Evolutionary conservation across 805 yeast species (phyloP).

Genomic region (Yamadazyma akitaensis): DNA sequence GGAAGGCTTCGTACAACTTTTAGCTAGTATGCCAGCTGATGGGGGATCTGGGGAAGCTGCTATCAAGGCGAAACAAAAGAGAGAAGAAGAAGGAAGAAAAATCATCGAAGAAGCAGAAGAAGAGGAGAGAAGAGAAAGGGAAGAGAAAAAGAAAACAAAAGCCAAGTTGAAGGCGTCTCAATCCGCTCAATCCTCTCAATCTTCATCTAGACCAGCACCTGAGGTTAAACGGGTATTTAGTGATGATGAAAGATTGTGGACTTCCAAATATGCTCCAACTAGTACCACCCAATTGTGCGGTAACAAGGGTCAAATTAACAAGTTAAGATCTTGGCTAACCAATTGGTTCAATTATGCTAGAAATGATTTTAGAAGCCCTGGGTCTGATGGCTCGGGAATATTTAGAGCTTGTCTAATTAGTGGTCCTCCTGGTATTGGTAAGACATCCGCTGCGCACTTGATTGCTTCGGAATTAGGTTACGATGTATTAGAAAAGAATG

Average conservation of each 20-base stretch:
- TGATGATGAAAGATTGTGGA: slow-evolving; percentile 77
- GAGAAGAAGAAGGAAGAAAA: slow-evolving; percentile 61
- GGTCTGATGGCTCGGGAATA: slow-evolving; percentile 61
- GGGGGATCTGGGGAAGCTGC: slow-evolving; percentile 90
- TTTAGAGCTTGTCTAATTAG: slow-evolving; percentile 82
- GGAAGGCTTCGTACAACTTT: slow-evolving; percentile 74
- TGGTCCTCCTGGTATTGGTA: slow-evolving; percentile 88
- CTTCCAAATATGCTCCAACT: slow-evolving; percentile 87
- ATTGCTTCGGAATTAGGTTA: slow-evolving; percentile 67
- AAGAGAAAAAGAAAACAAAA: slow-evolving; percentile 6
- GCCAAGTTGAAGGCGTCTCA: neutral
- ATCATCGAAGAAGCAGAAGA: slow-evolving; percentile 52
- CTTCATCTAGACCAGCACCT: slow-evolving; percentile 13
- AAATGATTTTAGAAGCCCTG: slow-evolving; percentile 53
- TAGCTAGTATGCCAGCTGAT: slow-evolving; percentile 79
- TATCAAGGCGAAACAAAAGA: slow-evolving; percentile 63
- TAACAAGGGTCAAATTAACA: slow-evolving; percentile 69
- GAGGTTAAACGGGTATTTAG: slow-evolving; percentile 33
- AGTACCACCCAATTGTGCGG: slow-evolving; percentile 81
- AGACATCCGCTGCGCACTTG: slow-evolving; percentile 77
- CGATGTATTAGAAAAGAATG: slow-evolving; percentile 75
- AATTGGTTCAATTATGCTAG: slow-evolving; percentile 67
- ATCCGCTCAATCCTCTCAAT: neutral
- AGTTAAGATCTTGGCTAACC: slow-evolving; percentile 68
- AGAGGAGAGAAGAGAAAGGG: slow-evolving; percentile 30